Evolutionary conservation across 2,329 filamentous ascomycete genomes (phyloP).

Genomic region (Bipolaris zeicola): DNA sequence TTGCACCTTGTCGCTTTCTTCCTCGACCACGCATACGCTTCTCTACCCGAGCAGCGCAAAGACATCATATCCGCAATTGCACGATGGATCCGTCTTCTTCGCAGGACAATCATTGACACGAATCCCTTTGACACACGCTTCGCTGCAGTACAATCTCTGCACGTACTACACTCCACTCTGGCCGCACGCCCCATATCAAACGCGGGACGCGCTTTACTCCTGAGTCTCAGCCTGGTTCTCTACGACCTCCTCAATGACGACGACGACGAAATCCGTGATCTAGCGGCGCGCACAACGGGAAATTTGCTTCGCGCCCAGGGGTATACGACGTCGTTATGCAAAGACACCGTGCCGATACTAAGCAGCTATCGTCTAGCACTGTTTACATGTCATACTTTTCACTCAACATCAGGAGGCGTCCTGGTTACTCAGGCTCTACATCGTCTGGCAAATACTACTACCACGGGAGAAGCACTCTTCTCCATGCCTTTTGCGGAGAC

Average conservation of each 20-base stretch:
- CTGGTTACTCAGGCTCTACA: conserved; percentile 47
- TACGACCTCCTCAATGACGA: conserved; percentile 70
- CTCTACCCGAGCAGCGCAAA: conserved; percentile 9
- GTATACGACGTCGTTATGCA: conserved; percentile 13
- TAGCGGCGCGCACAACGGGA: conserved; percentile 60
- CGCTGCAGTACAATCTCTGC: conserved; percentile 63
- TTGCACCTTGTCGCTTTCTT: conserved; percentile 41
- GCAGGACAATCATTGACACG: conserved; percentile 39
- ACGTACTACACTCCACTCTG: conserved; percentile 47
- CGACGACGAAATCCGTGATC: conserved; percentile 82
- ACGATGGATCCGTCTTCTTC: conserved; percentile 39
- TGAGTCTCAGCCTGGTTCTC: conserved; percentile 53
- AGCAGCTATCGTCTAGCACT: conserved; percentile 50
- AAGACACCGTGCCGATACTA: conserved; percentile 55
- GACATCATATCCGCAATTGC: conserved; percentile 17
- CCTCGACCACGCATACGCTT: conserved; percentile 34
- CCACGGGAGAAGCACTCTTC: not conserved
- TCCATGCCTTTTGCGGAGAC: conserved; percentile 17
- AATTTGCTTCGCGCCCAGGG: conserved; percentile 50
- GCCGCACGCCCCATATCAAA: conserved; percentile 17
- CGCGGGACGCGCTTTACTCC: conserved; percentile 18
- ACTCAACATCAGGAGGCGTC: conserved; percentile 24
- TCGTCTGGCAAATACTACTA: conserved; percentile 46
- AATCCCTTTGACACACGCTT: conserved; percentile 67
- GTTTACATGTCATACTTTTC: conserved; percentile 45